Evolutionary conservation across 768 basidiomycete genomes (phyloP).

Genomic region (Boletus vermiculosoides): DNA sequence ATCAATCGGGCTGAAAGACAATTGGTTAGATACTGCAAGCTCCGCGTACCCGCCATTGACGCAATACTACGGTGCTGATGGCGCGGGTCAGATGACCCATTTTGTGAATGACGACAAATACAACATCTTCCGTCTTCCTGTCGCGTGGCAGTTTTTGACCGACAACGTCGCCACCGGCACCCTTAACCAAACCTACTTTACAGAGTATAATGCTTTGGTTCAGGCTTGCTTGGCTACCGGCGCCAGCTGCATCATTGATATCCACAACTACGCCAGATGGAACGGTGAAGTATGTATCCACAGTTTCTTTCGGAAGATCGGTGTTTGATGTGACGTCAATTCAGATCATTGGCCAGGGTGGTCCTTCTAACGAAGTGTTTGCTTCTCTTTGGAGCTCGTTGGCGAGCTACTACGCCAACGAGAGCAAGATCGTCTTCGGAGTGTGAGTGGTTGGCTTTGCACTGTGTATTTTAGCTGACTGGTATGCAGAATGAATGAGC

Average conservation of each 20-base stretch:
- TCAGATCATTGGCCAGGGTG: no score
- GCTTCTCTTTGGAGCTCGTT: conserved; percentile 6
- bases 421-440: conserved; percentile 8
- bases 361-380: no score
- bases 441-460: background rate
- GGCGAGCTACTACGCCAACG: background rate
- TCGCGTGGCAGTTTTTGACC: conserved; percentile 54
- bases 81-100: conserved; percentile 52
- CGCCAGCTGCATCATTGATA: no score
- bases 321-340: background rate
- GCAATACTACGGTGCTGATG: conserved; percentile 8
- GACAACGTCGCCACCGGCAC: conserved; percentile 39
- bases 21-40: conserved; percentile 3
- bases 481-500: conserved; percentile 14
- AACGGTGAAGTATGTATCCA: no score
- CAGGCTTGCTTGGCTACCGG: conserved; percentile 6
- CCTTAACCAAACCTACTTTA: conserved; percentile 24
- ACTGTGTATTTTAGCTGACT: background rate
- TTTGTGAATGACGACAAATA: conserved; percentile 51
- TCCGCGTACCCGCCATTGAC: conserved; percentile 8
- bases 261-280: no score
- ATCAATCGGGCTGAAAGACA: background rate
- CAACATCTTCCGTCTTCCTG: conserved; percentile 57
- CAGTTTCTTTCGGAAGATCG: background rate
- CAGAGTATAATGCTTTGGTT: conserved; percentile 10